These are phyloP conservation scores for Xylariaceae sp. DNA, from an alignment of 2,329 filamentous ascomycete species.

Conservation along the genomic window DNA sequence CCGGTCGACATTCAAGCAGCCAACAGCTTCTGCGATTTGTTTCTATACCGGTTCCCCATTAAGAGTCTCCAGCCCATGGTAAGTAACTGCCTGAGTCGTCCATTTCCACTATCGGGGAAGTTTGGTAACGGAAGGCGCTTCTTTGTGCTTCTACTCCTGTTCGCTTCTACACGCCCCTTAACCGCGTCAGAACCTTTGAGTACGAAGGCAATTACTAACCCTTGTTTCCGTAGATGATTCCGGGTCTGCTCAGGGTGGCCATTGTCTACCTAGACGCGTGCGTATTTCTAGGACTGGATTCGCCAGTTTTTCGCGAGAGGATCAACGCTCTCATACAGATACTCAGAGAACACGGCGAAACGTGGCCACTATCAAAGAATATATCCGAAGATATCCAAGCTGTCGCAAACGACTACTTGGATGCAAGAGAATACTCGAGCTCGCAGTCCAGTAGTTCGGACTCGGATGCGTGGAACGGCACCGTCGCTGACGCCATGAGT, in stretches of 20 bases:
- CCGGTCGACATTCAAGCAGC: slow-evolving; percentile 43
- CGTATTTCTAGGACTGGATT: slow-evolving; percentile 44
- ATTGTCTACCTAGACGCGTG: slow-evolving; percentile 44
- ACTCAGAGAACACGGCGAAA: slow-evolving; percentile 43
- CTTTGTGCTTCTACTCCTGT: neutral
- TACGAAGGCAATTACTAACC: neutral
- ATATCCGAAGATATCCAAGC: slow-evolving; percentile 45
- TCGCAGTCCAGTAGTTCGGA: neutral
- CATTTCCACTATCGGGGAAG: neutral
- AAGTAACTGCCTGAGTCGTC: neutral
- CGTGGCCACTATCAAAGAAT: slow-evolving; percentile 44
- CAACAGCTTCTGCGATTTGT: slow-evolving; percentile 42
- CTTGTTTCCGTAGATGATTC: slow-evolving; percentile 25
- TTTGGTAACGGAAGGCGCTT: neutral
- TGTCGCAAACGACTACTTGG: slow-evolving; percentile 39
- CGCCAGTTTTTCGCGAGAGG: slow-evolving; percentile 41
- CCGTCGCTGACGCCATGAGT: neutral
- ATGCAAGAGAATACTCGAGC: neutral
- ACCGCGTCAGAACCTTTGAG: too few relatives aligned
- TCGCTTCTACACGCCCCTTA: neutral
- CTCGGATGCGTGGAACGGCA: slow-evolving; percentile 3
- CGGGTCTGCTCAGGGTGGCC: slow-evolving; percentile 36
- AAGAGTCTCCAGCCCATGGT: slow-evolving; percentile 38
- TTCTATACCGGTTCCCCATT: slow-evolving; percentile 41
- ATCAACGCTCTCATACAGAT: slow-evolving; percentile 42